Base-by-base conservation (phyloP, 2,329 filamentous ascomycete species). In the Westerdykella sp. region DNA sequence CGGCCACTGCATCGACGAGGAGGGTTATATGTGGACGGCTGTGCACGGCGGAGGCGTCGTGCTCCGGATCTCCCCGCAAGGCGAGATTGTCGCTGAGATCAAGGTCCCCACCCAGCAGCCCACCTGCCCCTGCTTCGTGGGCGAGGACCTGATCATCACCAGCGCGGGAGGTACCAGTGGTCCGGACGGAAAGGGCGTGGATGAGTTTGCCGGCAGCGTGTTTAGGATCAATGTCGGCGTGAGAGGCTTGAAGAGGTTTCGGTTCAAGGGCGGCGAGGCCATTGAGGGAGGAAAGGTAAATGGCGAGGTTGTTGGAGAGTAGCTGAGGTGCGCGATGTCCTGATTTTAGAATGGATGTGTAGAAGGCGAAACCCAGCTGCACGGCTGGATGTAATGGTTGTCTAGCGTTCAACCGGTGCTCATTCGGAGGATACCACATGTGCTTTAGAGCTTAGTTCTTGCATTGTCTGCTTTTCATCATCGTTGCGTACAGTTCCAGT, bases 11-110 rank as follows among this genome's bases (percentile, higher is more conserved):
- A 78, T 94, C 57, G 90, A 96, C 60, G 78, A 76, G 35, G 80
- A 94, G 42, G 89, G 88, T n/a, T 84, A 85, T 69, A 75, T 95
- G 57, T 96, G 91, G 90, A 83, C 85, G 48, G 86, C 87, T 6
- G 74, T 93, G n/a, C 93, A 87, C 61, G 88, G 88, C 42, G 85
- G 84, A 49, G 73, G 78, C 46, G 78, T 80, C 47, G 86, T 95
- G 18, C 70, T 95, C 51, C 80, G 85, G 63, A 83, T 95, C 58
- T 80, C 77, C 38, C 79, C 81, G 4, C 66, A 76, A 40, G 88
- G 87, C 2, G 71, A 81, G 56, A 68, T 95, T 23, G 73, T 90
- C 5, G 88, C 86, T 6, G 79, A 88, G 69, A 75, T 96, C 50
- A 75, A 72, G 43, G 71, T 94, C 51, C 88, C 89, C 4, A 94